phyloP scores from a whole-genome alignment of 441 rosid species.

The Omphalea diandra region DNA sequence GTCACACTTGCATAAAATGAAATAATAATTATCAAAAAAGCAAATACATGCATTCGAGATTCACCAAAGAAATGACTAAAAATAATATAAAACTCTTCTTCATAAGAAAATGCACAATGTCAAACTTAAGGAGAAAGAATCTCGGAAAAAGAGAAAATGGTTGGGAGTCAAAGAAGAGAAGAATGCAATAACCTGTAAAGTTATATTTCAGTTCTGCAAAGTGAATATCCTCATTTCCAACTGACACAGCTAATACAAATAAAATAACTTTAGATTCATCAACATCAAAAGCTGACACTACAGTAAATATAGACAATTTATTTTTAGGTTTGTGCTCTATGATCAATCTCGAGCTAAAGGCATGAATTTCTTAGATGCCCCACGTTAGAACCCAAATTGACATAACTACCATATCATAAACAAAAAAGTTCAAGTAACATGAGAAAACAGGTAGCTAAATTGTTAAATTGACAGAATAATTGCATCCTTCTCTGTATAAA shows the following conservation, averaged over 20 bases:
- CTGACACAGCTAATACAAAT: neutral
- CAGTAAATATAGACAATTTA: constrained; percentile 7
- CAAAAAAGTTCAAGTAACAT: constrained; percentile 1
- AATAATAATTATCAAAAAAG: neutral
- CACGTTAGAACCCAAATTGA: neutral
- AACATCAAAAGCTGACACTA: neutral
- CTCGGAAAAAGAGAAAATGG: neutral
- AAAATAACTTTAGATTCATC: neutral
- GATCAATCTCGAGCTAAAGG: neutral
- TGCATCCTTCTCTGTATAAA: neutral
- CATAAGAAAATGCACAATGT: neutral
- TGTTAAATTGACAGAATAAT: neutral
- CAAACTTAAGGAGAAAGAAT: neutral
- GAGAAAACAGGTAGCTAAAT: neutral
- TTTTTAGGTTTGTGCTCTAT: neutral
- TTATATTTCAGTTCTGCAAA: neutral
- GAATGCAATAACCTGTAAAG: neutral
- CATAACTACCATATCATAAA: neutral
- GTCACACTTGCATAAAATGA: neutral
- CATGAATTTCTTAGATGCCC: neutral
- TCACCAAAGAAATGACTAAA: neutral
- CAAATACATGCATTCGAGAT: neutral
- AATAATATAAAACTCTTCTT: neutral
- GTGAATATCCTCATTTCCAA: neutral
- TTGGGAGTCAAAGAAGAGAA: too few relatives aligned